A percentile compares a stretch with the other conserved stretches of the same genome.
Evolutionary conservation across 176 grass and related monocot species (phyloP).

Genomic region (Eragrostis nindensis): DNA sequence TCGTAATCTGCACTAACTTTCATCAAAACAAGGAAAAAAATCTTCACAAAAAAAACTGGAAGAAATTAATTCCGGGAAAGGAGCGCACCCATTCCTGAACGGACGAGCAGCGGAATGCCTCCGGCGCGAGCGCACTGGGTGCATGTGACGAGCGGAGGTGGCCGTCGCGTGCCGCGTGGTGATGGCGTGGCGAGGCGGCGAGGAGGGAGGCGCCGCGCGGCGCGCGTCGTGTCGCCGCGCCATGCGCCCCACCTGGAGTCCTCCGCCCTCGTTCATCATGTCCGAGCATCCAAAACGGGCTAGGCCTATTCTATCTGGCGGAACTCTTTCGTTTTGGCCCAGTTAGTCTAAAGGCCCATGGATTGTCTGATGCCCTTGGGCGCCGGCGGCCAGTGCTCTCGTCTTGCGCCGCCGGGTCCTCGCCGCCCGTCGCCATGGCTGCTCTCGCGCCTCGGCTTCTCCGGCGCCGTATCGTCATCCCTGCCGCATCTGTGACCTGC

Average conservation of each 20-base stretch:
- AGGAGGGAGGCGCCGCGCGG: background rate
- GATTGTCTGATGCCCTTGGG: background rate
- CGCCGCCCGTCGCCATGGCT: constrained; percentile 28
- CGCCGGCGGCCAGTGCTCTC: background rate
- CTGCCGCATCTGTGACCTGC: background rate
- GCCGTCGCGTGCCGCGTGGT: background rate
- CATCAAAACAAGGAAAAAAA: background rate
- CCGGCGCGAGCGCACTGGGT: background rate
- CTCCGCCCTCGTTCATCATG: background rate
- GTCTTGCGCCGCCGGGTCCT: background rate
- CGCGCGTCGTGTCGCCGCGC: background rate
- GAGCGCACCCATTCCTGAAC: constrained; percentile 18
- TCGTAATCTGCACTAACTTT: background rate
- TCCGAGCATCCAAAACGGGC: background rate
- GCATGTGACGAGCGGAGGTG: background rate
- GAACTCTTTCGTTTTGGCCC: too few species aligned
- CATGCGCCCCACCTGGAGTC: background rate
- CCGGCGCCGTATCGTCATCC: background rate
- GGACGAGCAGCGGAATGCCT: background rate
- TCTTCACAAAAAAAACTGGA: background rate
- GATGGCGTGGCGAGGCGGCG: background rate
- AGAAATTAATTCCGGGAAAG: background rate
- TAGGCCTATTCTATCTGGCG: background rate
- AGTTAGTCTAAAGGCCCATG: background rate
- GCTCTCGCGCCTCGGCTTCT: constrained; percentile 28